Percentiles rank a stretch among this genome's conserved stretches.
Evolutionary conservation across 106 monocot genomes (phyloP).

Genomic region (Phalaenopsis aphrodite): DNA sequence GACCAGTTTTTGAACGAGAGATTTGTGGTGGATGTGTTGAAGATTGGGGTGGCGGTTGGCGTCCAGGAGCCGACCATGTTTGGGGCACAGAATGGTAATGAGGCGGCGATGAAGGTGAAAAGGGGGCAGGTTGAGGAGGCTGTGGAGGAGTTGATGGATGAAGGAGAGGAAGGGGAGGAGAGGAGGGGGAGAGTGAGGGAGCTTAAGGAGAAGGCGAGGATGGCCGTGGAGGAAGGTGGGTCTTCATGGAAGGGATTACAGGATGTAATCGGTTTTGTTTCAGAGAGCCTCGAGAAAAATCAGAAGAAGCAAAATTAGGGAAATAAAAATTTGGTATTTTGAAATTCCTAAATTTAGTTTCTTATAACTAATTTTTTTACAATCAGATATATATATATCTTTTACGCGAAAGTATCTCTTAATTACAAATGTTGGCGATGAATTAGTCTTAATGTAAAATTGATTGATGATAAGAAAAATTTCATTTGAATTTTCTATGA

Average conservation of each 20-base stretch:
- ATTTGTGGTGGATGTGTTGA: neutral
- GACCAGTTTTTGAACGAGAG: slow-evolving; percentile 6
- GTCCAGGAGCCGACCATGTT: neutral
- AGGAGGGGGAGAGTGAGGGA: neutral
- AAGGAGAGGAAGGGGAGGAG: neutral
- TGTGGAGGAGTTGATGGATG: neutral
- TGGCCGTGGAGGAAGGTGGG: neutral
- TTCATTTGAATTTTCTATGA: too few relatives aligned
- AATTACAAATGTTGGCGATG: too few relatives aligned
- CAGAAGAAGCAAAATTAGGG: too few relatives aligned
- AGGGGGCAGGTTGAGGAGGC: neutral
- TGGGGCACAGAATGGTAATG: neutral
- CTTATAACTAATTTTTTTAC: too few relatives aligned
- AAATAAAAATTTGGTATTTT: too few relatives aligned
- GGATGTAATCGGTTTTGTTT: neutral
- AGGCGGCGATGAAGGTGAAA: neutral
- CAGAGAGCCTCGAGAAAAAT: too few relatives aligned
- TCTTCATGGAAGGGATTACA: neutral
- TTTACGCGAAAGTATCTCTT: too few relatives aligned
- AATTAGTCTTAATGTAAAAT: too few relatives aligned
- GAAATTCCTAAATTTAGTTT: too few relatives aligned
- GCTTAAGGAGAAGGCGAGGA: neutral
- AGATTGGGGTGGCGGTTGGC: neutral
- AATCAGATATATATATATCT: too few relatives aligned
- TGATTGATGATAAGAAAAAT: too few relatives aligned